Evolutionary conservation across 2,329 filamentous ascomycete species (phyloP).

Genomic region (Passalora sequoiae): DNA sequence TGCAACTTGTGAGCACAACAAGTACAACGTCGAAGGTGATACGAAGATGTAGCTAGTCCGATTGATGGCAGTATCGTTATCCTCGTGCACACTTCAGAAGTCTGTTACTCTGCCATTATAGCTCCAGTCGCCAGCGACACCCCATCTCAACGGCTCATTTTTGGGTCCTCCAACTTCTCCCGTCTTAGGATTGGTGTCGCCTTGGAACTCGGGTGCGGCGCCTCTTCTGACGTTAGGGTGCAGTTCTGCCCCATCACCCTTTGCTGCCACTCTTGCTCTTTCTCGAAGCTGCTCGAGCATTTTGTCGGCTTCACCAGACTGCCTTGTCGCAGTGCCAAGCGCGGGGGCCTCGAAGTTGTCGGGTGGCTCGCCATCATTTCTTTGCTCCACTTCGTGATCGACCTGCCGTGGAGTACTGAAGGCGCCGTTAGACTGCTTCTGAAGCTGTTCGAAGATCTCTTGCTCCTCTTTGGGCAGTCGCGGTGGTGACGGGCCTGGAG

Average conservation of each 20-base stretch:
- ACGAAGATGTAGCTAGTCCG: constrained; percentile 11
- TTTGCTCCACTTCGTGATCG: not conserved
- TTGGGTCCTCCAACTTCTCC: constrained; percentile 95
- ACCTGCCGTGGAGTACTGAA: constrained; percentile 60
- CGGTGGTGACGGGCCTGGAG: constrained; percentile 64
- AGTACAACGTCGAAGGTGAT: constrained; percentile 25
- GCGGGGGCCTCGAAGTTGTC: constrained; percentile 5
- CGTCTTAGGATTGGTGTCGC: constrained; percentile 85
- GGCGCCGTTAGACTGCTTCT: constrained; percentile 68
- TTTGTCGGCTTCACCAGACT: constrained; percentile 23
- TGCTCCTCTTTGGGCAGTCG: constrained; percentile 84
- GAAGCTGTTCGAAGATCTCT: constrained; percentile 82
- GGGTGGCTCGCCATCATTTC: not conserved
- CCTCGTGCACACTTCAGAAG: constrained; percentile 51
- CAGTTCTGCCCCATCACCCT: constrained; percentile 58
- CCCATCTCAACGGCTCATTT: constrained; percentile 92
- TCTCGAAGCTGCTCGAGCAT: constrained; percentile 28
- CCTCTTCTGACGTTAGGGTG: constrained; percentile 70
- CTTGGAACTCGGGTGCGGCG: constrained; percentile 84
- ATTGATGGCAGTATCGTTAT: not conserved
- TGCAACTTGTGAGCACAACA: constrained; percentile 26
- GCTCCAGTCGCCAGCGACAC: constrained; percentile 72
- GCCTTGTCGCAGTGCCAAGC: not conserved
- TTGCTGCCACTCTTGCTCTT: constrained; percentile 46
- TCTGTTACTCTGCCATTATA: constrained; percentile 94